A percentile compares a stretch with the other conserved stretches of the same genome.
Conservation (phyloP, 345 rosid species). For the Ailanthus altissimus region DNA sequence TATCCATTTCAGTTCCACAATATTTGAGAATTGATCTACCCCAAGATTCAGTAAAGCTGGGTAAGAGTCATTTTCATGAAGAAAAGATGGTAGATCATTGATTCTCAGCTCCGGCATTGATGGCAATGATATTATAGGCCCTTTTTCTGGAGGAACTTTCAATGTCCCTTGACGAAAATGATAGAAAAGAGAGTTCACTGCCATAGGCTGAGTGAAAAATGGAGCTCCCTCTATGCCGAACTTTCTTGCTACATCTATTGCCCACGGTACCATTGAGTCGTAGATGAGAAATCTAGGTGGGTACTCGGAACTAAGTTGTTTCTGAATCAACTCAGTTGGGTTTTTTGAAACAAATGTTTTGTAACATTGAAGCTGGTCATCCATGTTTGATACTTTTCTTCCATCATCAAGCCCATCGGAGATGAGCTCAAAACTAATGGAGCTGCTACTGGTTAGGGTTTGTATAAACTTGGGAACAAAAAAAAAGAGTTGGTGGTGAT, state of each 20-base stretch:
- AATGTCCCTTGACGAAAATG: conserved; percentile 17
- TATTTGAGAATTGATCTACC: conserved; percentile 38
- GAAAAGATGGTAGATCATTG: conserved; percentile 48
- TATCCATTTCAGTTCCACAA: conserved; percentile 35
- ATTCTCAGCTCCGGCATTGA: conserved; percentile 31
- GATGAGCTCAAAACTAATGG: conserved; percentile 30
- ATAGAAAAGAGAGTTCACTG: conserved; percentile 20
- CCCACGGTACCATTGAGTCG: background rate
- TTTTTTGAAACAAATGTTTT: conserved; percentile 27
- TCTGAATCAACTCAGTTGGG: conserved; percentile 32
- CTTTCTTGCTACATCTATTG: conserved; percentile 23
- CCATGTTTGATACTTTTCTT: background rate
- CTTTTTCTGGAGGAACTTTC: background rate
- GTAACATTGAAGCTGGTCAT: conserved; percentile 7
- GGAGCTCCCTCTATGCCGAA: conserved; percentile 8
- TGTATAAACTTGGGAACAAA: background rate
- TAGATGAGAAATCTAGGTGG: conserved; percentile 3
- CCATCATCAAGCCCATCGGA: conserved; percentile 23
- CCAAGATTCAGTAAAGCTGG: conserved; percentile 21
- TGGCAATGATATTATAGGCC: conserved; percentile 5
- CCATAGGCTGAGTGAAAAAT: conserved; percentile 33
- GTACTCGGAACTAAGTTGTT: background rate
- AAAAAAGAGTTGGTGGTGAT: conserved; percentile 41
- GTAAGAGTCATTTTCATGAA: conserved; percentile 29
- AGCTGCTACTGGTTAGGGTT: conserved; percentile 9